phyloP scores from a whole-genome alignment of 176 grass and related monocot genomes.

The Ensete ventricosum region DNA sequence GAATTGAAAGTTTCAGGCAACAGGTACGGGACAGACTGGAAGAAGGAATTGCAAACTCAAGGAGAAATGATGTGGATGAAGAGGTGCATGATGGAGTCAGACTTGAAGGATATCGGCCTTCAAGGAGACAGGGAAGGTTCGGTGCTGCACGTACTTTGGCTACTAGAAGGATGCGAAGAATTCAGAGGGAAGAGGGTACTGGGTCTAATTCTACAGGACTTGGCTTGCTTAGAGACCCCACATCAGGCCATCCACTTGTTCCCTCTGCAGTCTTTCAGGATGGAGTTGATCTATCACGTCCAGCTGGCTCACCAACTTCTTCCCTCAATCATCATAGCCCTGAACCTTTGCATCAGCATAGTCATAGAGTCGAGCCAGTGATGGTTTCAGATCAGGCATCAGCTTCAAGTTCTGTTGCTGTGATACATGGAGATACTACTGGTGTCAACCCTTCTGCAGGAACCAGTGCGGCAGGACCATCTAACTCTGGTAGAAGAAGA shows the following conservation, averaged over 20 bases:
- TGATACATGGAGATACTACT: constrained; percentile 15
- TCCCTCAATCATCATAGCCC: constrained; percentile 1
- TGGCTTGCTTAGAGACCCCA: not conserved
- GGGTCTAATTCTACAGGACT: constrained; percentile 1
- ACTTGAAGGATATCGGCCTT: not conserved
- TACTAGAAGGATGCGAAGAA: not conserved
- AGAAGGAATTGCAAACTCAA: constrained; percentile 23
- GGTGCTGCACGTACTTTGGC: not conserved
- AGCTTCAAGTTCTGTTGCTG: constrained; percentile 33
- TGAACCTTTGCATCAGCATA: not conserved
- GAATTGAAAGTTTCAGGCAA: constrained; percentile 47
- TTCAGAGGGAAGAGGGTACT: not conserved
- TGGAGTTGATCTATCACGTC: not conserved
- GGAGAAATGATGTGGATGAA: constrained; percentile 33
- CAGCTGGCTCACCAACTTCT: not conserved
- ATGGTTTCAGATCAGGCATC: constrained; percentile 34
- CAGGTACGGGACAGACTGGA: constrained; percentile 24
- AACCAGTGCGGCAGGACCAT: not conserved
- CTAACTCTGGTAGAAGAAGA: constrained; percentile 7
- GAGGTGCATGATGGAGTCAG: not conserved
- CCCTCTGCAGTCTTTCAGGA: not conserved
- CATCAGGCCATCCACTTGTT: not conserved
- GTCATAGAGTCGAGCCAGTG: constrained; percentile 13
- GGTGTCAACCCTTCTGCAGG: not conserved
- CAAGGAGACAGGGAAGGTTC: not conserved